A percentile compares a stretch with the other conserved stretches of the same genome.
Conservation (phyloP, 176 grass and related monocot genomes). For the Otatea glauca region DNA sequence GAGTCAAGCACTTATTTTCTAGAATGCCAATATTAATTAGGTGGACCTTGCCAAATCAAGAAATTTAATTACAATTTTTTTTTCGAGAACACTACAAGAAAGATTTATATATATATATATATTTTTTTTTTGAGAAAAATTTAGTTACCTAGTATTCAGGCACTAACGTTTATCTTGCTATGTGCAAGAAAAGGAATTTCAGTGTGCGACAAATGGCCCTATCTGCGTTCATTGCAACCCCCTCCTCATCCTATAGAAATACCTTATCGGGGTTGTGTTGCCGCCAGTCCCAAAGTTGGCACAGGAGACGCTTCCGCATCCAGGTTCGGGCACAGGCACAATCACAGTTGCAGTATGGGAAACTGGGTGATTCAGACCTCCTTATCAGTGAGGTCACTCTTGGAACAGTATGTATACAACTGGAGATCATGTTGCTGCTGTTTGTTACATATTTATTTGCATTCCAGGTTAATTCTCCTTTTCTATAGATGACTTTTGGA, state of each 20-base stretch:
- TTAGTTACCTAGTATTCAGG: neutral
- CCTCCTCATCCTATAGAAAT: neutral
- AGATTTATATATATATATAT: neutral
- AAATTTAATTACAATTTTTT: neutral
- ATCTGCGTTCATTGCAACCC: neutral
- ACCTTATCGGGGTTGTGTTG: neutral
- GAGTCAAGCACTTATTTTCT: neutral
- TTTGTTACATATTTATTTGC: slow-evolving; percentile 4
- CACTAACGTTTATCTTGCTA: neutral
- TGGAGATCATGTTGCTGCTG: neutral
- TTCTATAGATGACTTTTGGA: slow-evolving; percentile 45
- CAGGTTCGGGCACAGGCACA: slow-evolving; percentile 33
- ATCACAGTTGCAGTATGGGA: slow-evolving; percentile 47
- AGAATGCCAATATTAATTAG: neutral
- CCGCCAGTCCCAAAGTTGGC: neutral
- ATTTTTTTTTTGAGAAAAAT: neutral
- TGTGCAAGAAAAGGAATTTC: slow-evolving; percentile 24
- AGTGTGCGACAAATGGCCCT: slow-evolving; percentile 43
- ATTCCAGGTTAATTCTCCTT: neutral
- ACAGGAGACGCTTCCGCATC: neutral
- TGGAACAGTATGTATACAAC: slow-evolving; percentile 52
- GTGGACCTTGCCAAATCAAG: neutral
- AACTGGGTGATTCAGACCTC: slow-evolving; percentile 71
- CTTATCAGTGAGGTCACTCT: slow-evolving; percentile 64
- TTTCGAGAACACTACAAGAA: neutral